These are phyloP conservation scores for Berberis thunbergii DNA, from an alignment of 164 flowering plant genomes.

Conservation along the genomic window DNA sequence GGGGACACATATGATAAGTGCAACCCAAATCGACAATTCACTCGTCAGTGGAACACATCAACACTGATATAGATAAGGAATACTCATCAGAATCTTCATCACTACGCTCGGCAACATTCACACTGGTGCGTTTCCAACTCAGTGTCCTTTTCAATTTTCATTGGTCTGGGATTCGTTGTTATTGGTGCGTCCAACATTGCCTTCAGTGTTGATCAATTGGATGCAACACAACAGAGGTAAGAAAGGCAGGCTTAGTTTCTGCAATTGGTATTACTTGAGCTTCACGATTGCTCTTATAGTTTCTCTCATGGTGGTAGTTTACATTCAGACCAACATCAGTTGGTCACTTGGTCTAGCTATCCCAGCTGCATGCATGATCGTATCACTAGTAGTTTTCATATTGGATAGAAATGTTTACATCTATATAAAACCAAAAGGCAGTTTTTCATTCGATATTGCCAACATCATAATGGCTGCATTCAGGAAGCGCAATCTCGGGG, in stretches of 20 bases:
- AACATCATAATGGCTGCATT: constrained; percentile 37
- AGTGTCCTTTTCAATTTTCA: constrained; percentile 17
- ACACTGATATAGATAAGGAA: too few species aligned
- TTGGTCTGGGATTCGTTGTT: constrained; percentile 26
- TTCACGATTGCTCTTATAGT: constrained; percentile 47
- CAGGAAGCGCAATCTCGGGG: constrained; percentile 19
- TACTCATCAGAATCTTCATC: too few species aligned
- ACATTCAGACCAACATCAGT: constrained; percentile 49
- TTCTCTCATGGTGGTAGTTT: constrained; percentile 51
- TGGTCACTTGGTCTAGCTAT: constrained; percentile 48
- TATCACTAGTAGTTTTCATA: constrained; percentile 37
- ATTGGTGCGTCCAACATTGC: constrained; percentile 66
- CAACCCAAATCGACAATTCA: too few species aligned
- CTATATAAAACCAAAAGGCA: constrained; percentile 37
- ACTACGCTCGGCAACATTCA: too few species aligned
- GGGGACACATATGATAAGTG: too few species aligned
- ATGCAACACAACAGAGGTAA: constrained; percentile 40
- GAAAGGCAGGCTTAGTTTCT: constrained; percentile 21
- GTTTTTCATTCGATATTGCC: constrained; percentile 32
- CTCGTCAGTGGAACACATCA: too few species aligned
- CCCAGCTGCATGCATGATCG: constrained; percentile 36
- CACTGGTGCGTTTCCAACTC: constrained; percentile 4
- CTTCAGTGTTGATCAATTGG: constrained; percentile 72
- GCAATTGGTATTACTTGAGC: constrained; percentile 65
- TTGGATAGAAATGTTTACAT: constrained; percentile 36